Evolutionary conservation across 1,284 basidiomycete species (phyloP).

Genomic region (Mycena sp.): DNA sequence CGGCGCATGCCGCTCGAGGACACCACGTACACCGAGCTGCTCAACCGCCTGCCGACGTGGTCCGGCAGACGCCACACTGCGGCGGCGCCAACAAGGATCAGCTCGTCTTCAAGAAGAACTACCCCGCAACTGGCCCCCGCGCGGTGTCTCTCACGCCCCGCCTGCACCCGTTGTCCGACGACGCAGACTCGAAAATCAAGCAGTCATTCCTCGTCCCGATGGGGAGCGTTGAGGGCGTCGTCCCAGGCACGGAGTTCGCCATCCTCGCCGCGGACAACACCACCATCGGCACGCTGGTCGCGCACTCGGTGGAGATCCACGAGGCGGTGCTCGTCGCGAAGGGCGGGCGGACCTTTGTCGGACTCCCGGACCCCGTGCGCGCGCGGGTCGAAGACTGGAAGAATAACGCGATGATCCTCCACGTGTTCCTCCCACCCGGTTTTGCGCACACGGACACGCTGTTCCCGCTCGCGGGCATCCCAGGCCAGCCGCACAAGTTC

Average conservation of each 20-base stretch:
- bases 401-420: conserved; percentile 11
- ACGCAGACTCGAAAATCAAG: not conserved
- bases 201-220: not conserved
- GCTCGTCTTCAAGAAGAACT: conserved; percentile 8
- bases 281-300: conserved; percentile 1
- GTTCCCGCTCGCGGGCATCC: conserved; percentile 1
- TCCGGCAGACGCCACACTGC: conserved; percentile 13
- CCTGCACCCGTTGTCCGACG: not conserved
- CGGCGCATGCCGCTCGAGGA: not conserved
- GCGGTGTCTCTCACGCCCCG: not conserved
- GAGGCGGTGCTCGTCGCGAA: not conserved
- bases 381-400: conserved; percentile 13
- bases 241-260: conserved; percentile 13
- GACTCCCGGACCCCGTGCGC: not conserved
- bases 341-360: not conserved
- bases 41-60: not conserved
- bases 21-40: conserved; percentile 16
- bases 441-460: conserved; percentile 2
- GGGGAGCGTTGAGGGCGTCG: conserved; percentile 6
- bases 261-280: not conserved
- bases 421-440: not conserved
- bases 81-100: not conserved
- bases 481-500: not conserved
- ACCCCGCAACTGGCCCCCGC: not conserved
- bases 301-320: conserved; percentile 4